phyloP scores from a whole-genome alignment of 2,329 filamentous ascomycete species.

The Aureobasidium uvarum region DNA sequence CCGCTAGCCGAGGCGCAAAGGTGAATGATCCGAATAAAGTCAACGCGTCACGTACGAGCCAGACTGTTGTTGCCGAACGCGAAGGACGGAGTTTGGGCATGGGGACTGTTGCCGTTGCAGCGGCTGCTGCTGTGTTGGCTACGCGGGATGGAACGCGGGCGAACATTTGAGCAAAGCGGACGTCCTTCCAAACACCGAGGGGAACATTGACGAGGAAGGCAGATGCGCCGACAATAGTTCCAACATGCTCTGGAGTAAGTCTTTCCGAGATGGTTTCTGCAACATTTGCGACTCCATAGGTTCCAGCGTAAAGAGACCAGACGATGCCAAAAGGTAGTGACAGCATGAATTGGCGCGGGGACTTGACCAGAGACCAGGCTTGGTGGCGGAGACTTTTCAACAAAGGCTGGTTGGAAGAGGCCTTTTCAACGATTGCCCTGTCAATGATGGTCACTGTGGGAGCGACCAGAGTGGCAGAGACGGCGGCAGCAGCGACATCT shows the following conservation, averaged over 20 bases:
- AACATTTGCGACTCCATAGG: constrained; percentile 35
- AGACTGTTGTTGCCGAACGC: constrained; percentile 32
- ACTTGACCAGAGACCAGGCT: constrained; percentile 32
- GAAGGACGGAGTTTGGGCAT: constrained; percentile 24
- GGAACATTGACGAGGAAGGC: constrained; percentile 36
- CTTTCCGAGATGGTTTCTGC: constrained; percentile 31
- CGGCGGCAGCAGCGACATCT: constrained; percentile 34
- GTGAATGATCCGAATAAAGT: constrained; percentile 38
- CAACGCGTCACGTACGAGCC: constrained; percentile 36
- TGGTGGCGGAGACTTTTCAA: constrained; percentile 31
- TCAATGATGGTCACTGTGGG: constrained; percentile 36
- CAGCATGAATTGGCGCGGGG: constrained; percentile 34
- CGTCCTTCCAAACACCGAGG: constrained; percentile 36
- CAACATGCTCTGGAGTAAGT: constrained; percentile 29
- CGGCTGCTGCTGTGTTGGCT: constrained; percentile 15
- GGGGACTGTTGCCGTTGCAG: constrained; percentile 16
- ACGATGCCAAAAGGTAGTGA: constrained; percentile 36
- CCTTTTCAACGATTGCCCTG: constrained; percentile 36
- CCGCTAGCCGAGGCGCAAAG: constrained; percentile 34
- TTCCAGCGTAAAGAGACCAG: constrained; percentile 36
- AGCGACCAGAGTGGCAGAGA: constrained; percentile 35
- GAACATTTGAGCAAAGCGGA: constrained; percentile 36
- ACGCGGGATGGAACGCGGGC: constrained; percentile 26
- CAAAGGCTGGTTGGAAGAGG: constrained; percentile 30
- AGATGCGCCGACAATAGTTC: constrained; percentile 33